Evolutionary conservation across 345 rosid species (phyloP).

Genomic region (Limnanthes douglasii): DNA sequence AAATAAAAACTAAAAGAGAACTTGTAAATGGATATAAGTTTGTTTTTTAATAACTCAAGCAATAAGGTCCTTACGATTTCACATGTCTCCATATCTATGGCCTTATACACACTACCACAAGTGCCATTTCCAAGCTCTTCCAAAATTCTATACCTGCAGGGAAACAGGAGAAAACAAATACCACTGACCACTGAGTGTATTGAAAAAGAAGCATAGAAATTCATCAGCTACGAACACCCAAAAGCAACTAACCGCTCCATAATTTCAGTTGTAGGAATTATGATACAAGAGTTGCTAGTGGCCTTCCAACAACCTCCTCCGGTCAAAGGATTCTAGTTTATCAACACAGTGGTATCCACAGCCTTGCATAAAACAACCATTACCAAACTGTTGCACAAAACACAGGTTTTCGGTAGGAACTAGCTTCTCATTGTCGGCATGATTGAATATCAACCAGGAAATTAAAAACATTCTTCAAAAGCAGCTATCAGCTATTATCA

Average conservation of each 20-base stretch:
- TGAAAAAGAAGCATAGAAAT: neutral
- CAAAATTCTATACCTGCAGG: slow-evolving; percentile 52
- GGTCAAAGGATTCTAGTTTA: slow-evolving; percentile 31
- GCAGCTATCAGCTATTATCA: slow-evolving; percentile 49
- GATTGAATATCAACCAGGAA: slow-evolving; percentile 27
- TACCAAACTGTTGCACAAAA: slow-evolving; percentile 58
- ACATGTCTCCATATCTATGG: slow-evolving; percentile 50
- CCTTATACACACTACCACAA: slow-evolving; percentile 85
- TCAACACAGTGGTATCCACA: slow-evolving; percentile 18
- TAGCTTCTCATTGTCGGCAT: slow-evolving; percentile 36
- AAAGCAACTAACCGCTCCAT: slow-evolving; percentile 67
- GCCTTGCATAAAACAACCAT: slow-evolving; percentile 23
- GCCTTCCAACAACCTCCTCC: slow-evolving; percentile 45
- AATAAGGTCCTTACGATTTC: slow-evolving; percentile 44
- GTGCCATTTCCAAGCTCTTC: slow-evolving; percentile 98
- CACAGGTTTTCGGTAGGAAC: slow-evolving; percentile 24
- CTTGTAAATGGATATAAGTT: too few relatives aligned
- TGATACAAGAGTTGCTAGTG: slow-evolving; percentile 38
- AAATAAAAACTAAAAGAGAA: too few relatives aligned
- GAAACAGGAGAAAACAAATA: slow-evolving; percentile 1
- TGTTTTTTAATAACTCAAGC: slow-evolving; percentile 1
- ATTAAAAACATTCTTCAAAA: slow-evolving; percentile 59
- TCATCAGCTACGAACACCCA: neutral
- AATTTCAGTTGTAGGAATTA: slow-evolving; percentile 15
- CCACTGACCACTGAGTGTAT: neutral